These are phyloP conservation scores for Moniliophthora roreri DNA, from an alignment of 1,284 basidiomycete genomes.

Conservation along the genomic window DNA sequence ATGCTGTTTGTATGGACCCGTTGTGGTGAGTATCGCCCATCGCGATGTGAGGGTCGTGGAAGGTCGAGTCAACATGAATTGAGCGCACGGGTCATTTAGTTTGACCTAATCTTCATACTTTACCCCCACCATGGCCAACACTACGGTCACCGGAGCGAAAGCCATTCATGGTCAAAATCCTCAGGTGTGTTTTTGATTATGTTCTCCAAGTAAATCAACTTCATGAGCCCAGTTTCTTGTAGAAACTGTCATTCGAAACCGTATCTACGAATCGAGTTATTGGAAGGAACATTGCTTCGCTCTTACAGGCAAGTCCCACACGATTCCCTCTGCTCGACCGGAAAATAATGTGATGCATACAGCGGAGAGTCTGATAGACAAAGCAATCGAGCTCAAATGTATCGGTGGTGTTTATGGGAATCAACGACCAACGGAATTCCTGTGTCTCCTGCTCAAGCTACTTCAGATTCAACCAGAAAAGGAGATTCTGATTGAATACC, in stretches of 20 bases:
- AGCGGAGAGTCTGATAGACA: slow-evolving; percentile 94
- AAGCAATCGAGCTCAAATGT: slow-evolving; percentile 78
- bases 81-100: neutral
- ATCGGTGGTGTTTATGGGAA: slow-evolving; percentile 95
- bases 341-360: slow-evolving; percentile 15
- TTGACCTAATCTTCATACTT: no score
- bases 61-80: neutral
- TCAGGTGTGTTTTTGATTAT: slow-evolving; percentile 68
- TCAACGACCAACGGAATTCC: slow-evolving; percentile 88
- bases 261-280: slow-evolving; percentile 93
- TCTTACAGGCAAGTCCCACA: slow-evolving; percentile 64
- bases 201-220: slow-evolving; percentile 11
- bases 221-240: slow-evolving; percentile 77
- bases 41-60: no score
- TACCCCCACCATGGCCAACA: slow-evolving; percentile 76
- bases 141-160: slow-evolving; percentile 78
- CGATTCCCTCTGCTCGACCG: slow-evolving; percentile 1
- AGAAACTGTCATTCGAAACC: slow-evolving; percentile 93
- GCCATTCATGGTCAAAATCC: slow-evolving; percentile 94
- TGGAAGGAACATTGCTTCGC: slow-evolving; percentile 99
- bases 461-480: slow-evolving; percentile 97
- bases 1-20: neutral
- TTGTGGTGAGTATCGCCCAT: no score
- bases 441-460: slow-evolving; percentile 91
- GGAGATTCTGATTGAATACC: slow-evolving; percentile 93